These are phyloP conservation scores for Tetraselmis striata DNA, from an alignment of 139 green algal species.

Conservation along the genomic window DNA sequence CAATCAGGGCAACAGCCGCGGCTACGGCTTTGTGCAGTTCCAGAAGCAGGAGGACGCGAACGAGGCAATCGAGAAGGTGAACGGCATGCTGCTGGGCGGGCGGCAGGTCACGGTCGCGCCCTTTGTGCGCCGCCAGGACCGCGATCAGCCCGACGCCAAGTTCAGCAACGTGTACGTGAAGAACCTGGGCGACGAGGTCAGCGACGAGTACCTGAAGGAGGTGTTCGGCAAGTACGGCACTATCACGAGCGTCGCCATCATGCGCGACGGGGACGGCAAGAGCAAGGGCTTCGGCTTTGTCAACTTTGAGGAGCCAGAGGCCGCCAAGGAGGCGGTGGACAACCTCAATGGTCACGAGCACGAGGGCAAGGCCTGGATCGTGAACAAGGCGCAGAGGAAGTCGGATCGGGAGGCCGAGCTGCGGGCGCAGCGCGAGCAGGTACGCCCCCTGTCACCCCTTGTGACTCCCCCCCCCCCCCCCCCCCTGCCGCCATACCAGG, in stretches of 20 bases:
- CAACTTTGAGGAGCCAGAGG: slow-evolving; percentile 45
- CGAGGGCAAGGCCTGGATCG: slow-evolving; percentile 33
- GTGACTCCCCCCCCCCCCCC: neutral
- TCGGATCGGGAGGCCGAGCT: slow-evolving; percentile 43
- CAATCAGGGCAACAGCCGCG: slow-evolving; percentile 31
- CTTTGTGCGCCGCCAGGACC: slow-evolving; percentile 34
- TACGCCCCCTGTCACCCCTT: neutral
- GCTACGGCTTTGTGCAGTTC: slow-evolving; percentile 56
- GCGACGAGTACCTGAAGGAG: slow-evolving; percentile 53
- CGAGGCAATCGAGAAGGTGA: slow-evolving; percentile 52
- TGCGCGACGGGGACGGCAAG: slow-evolving; percentile 37
- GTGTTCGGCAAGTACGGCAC: slow-evolving; percentile 28
- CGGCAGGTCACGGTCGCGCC: slow-evolving; percentile 43
- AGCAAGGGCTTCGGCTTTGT: slow-evolving; percentile 52
- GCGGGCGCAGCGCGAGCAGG: slow-evolving; percentile 33
- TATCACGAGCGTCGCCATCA: slow-evolving; percentile 27
- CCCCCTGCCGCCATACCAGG: neutral
- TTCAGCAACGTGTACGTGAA: slow-evolving; percentile 92
- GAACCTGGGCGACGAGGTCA: slow-evolving; percentile 78
- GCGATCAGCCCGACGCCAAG: slow-evolving; percentile 12
- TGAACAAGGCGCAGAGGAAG: slow-evolving; percentile 52
- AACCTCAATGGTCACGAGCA: slow-evolving; percentile 30
- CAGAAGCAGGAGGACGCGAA: slow-evolving; percentile 38
- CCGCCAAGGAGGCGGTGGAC: slow-evolving; percentile 33
- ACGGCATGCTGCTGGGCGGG: slow-evolving; percentile 47